Percentiles rank a stretch among this genome's conserved stretches.
These are phyloP conservation scores for Xylaria longipes DNA, from an alignment of 495 filamentous ascomycete species.

Conservation along the genomic window DNA sequence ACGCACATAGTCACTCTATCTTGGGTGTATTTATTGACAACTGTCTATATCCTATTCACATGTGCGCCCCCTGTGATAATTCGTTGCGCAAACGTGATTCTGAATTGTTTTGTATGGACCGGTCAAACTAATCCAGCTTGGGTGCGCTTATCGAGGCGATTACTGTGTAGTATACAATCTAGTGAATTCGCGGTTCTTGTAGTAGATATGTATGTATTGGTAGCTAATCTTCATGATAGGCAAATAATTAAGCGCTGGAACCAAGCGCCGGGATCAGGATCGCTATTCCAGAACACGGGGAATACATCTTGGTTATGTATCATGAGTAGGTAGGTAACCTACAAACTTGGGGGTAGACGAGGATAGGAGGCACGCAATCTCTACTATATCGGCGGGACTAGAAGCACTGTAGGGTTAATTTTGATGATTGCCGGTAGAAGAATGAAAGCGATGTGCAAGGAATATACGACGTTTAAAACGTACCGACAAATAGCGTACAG, in stretches of 20 bases:
- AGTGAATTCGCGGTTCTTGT: neutral
- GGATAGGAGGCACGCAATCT: neutral
- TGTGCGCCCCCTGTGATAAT: neutral
- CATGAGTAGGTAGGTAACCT: neutral
- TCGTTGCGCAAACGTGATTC: neutral
- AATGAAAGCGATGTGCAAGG: neutral
- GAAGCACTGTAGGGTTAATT: neutral
- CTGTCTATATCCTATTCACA: neutral
- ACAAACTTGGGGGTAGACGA: neutral
- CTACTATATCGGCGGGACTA: neutral
- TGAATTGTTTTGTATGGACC: neutral
- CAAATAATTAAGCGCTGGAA: neutral
- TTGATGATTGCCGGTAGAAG: neutral
- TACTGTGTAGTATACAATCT: neutral
- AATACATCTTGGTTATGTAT: neutral
- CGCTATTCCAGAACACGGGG: neutral
- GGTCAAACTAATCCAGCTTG: neutral
- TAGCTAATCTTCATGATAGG: neutral
- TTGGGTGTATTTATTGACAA: slow-evolving; percentile 1
- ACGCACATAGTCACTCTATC: neutral
- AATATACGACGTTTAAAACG: neutral
- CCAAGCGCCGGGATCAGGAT: neutral
- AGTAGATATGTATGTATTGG: neutral
- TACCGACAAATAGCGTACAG: neutral
- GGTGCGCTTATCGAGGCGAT: neutral